Evolutionary conservation across 352 stramenopile species (phyloP).

Genomic region (Pythium diclinum): DNA sequence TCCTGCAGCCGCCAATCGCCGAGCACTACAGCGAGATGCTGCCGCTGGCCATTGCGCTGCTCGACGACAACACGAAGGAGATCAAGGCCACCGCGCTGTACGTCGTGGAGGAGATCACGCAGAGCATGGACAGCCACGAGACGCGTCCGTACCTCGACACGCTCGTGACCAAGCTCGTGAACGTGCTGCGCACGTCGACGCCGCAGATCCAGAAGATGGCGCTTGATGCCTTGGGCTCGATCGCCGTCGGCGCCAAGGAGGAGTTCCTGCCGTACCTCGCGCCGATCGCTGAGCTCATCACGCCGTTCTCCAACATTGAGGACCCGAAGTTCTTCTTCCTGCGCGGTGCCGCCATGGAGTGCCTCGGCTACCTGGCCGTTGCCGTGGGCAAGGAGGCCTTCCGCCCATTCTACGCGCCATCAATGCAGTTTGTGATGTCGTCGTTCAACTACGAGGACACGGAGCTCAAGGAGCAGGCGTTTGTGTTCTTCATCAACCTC

Average conservation of each 20-base stretch:
- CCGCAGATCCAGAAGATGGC: slow-evolving; percentile 97
- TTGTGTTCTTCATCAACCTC: slow-evolving; percentile 98
- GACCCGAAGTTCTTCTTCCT: slow-evolving; percentile 93
- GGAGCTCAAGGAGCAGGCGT: slow-evolving; percentile 97
- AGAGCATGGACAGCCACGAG: slow-evolving; percentile 95
- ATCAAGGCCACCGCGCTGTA: slow-evolving; percentile 97
- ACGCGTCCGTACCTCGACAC: slow-evolving; percentile 94
- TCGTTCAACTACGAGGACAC: slow-evolving; percentile 92
- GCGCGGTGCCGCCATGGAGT: slow-evolving; percentile 95
- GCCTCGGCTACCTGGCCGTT: slow-evolving; percentile 97
- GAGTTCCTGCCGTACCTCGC: slow-evolving; percentile 96
- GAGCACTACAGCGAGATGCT: slow-evolving; percentile 95
- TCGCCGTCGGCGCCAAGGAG: slow-evolving; percentile 95
- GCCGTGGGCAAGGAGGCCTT: slow-evolving; percentile 95
- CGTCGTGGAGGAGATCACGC: slow-evolving; percentile 98
- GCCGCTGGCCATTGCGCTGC: slow-evolving; percentile 92
- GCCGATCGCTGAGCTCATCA: slow-evolving; percentile 81
- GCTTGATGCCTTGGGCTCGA: slow-evolving; percentile 94
- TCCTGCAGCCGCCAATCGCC: slow-evolving; percentile 97
- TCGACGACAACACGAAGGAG: slow-evolving; percentile 92
- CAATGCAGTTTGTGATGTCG: slow-evolving; percentile 94
- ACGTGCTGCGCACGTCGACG: slow-evolving; percentile 89
- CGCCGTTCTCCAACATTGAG: slow-evolving; percentile 89
- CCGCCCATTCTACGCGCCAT: slow-evolving; percentile 91
- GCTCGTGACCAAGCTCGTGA: slow-evolving; percentile 94